Conservation (phyloP, 2,329 filamentous ascomycete genomes). For the Exserohilum turcica region DNA sequence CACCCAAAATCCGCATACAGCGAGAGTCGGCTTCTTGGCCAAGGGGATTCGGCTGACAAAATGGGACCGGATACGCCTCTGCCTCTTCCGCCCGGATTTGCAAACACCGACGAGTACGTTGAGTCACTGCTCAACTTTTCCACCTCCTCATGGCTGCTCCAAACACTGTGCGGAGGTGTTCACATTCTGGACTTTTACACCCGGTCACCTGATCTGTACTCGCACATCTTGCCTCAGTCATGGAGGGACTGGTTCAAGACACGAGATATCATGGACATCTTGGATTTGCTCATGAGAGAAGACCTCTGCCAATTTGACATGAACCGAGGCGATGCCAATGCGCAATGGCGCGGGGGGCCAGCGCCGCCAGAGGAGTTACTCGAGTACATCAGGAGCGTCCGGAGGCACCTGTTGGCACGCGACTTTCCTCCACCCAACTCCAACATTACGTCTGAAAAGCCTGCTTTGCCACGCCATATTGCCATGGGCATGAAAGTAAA, state of each 20-base stretch:
- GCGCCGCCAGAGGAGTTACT: constrained; percentile 63
- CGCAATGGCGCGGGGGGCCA: constrained; percentile 51
- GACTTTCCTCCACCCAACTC: constrained; percentile 55
- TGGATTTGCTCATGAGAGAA: constrained; percentile 81
- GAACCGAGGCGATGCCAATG: constrained; percentile 3
- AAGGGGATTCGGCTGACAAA: constrained; percentile 20
- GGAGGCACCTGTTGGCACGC: constrained; percentile 70
- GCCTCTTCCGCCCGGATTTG: constrained; percentile 73
- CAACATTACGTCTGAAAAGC: constrained; percentile 47
- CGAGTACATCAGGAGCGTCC: constrained; percentile 73
- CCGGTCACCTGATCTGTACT: constrained; percentile 79
- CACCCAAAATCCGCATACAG: neutral
- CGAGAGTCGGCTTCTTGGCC: neutral
- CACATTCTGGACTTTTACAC: constrained; percentile 98
- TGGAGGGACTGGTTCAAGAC: constrained; percentile 81
- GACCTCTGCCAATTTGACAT: constrained; percentile 60
- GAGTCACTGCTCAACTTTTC: constrained; percentile 77
- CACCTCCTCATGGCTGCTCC: constrained; percentile 74
- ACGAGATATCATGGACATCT: constrained; percentile 72
- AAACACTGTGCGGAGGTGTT: constrained; percentile 92
- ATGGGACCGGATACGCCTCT: constrained; percentile 62
- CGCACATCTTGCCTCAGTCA: constrained; percentile 72
- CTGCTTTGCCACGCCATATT: constrained; percentile 70
- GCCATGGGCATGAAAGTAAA: constrained; percentile 94
- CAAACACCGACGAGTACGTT: constrained; percentile 75